Percentiles rank a stretch among this genome's conserved stretches.
Evolutionary conservation across 257 asterid genomes (phyloP).

Genomic region (Nicotiana tabacum): DNA sequence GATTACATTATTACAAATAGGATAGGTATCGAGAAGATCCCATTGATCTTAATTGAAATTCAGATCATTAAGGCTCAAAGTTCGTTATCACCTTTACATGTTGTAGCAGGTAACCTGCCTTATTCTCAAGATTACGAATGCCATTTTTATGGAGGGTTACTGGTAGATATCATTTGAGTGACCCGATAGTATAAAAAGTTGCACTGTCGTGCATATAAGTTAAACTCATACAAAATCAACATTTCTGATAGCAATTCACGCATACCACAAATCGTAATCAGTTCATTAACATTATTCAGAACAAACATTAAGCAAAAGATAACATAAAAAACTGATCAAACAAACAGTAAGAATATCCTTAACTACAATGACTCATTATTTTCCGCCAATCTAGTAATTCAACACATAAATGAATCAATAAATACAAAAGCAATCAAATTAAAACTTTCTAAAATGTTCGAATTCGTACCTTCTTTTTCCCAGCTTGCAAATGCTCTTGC

Average conservation of each 20-base stretch:
- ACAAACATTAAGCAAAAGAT: not conserved
- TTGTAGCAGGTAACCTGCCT: too few species aligned
- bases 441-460: not conserved
- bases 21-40: not conserved
- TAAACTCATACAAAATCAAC: too few species aligned
- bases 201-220: too few species aligned
- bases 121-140: too few species aligned
- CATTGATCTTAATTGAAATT: not conserved
- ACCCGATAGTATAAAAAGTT: too few species aligned
- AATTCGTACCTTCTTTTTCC: constrained; percentile 50
- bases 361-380: not conserved
- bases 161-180: too few species aligned
- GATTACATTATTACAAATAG: not conserved
- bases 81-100: not conserved
- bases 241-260: not conserved
- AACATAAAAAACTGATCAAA: not conserved
- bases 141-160: too few species aligned
- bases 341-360: not conserved
- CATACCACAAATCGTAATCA: not conserved
- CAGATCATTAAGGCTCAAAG: not conserved
- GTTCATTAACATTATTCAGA: not conserved
- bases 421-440: not conserved
- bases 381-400: not conserved
- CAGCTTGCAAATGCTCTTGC: constrained; percentile 76
- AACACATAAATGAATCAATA: not conserved